phyloP scores from a whole-genome alignment of 202 grass and related monocot genomes.

The Musa balbisiana region DNA sequence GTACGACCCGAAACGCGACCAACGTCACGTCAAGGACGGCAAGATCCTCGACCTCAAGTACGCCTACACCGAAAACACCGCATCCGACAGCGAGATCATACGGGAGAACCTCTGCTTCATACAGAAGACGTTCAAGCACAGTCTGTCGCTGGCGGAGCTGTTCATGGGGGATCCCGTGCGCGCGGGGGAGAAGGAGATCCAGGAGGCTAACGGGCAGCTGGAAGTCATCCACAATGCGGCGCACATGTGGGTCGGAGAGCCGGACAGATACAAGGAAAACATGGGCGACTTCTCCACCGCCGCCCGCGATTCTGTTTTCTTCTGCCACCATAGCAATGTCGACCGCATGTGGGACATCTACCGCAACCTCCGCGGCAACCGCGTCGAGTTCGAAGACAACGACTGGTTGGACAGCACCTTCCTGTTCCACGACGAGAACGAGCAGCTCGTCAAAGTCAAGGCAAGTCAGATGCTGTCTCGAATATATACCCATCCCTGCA shows the following conservation, averaged over 20 bases:
- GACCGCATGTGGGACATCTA: conserved; percentile 35
- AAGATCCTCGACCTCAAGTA: conserved; percentile 25
- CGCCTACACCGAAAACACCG: not conserved
- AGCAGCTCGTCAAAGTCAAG: conserved; percentile 30
- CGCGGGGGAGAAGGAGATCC: not conserved
- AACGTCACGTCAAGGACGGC: conserved; percentile 1
- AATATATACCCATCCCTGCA: not conserved
- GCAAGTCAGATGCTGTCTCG: not conserved
- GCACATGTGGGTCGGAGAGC: conserved; percentile 28
- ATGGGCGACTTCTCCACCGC: conserved; percentile 33
- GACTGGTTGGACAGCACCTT: conserved; percentile 34
- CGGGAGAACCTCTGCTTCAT: conserved; percentile 22
- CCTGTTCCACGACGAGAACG: conserved; percentile 36
- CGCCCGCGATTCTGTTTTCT: conserved; percentile 24
- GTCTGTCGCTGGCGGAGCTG: conserved; percentile 24
- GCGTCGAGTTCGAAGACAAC: conserved; percentile 26
- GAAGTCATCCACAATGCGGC: conserved; percentile 27
- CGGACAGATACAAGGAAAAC: not conserved
- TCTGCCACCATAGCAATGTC: conserved; percentile 29
- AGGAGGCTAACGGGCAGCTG: not conserved
- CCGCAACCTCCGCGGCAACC: conserved; percentile 14
- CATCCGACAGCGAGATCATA: not conserved
- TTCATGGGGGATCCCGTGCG: conserved; percentile 28
- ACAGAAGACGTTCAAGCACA: conserved; percentile 23
- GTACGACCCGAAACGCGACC: conserved; percentile 30